Base-by-base conservation (phyloP, 1,284 basidiomycete species). In the Melampsora medusae region DNA sequence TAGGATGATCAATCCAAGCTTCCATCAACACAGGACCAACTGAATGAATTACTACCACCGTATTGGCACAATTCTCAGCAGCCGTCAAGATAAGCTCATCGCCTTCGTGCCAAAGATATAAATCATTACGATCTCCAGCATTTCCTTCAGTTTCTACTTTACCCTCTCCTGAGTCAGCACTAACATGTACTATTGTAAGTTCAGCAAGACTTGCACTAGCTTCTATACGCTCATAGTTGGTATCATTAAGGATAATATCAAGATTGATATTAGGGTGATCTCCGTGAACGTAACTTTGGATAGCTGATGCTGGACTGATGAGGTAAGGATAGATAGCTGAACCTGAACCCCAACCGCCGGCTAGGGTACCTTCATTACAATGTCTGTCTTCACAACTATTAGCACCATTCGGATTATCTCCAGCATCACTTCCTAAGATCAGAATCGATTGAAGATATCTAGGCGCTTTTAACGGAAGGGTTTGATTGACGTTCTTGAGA, bases 401-500 rank as follows among this genome's bases (percentile, higher is more conserved):
- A 22, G 64, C 48, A n/a, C 76, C 76, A 17, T 28, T 19, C 10
- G 71, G 65, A 67, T 77, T 77, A 28, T 67, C 69, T 19, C 76
- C 76, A 12, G 76, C 68, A 48, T 77, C 76, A 46, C 64, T 67
- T 12, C 76, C 76, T 50, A 77, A 33, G 3, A 78, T 74, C 0
- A 65, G 67, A 33, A 76, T 50, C 2, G 60, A 62, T 19, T 61
- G 62, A 17, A 77, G 19, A 16, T 72, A 17, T 31, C 72, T 62
- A 25, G 76, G 69, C 16, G 68, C 60, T 38, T 78, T 77, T 12
- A 80, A 77, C 4, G 80, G 80, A 4, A 80, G 76, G 59, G 48
- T 33, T 49, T 79, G 73, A 67, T 75, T 65, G 9, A 46, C 70
- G 78, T 81, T 81, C 70, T 81, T 81, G 71, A 81, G 71, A n/a